Evolutionary conservation across 345 rosid genomes (phyloP).

Genomic region (Mercurialis annua): DNA sequence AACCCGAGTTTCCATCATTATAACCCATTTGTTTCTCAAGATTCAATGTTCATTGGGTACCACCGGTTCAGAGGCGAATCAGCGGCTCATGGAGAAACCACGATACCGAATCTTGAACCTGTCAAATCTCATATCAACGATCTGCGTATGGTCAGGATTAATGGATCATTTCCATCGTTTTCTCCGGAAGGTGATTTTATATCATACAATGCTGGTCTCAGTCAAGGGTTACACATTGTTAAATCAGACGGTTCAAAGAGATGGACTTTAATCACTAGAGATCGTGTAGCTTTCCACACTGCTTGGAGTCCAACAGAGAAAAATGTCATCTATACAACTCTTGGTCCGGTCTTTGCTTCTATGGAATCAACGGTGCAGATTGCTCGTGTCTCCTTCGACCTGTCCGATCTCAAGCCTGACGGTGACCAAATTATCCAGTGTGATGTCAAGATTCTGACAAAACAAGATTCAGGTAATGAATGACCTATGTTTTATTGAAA

Average conservation of each 20-base stretch:
- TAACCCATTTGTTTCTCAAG: conserved; percentile 67
- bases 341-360: conserved; percentile 73
- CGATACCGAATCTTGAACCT: conserved; percentile 59
- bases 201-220: conserved; percentile 53
- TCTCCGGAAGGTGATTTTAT: conserved; percentile 61
- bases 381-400: conserved; percentile 61
- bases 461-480: conserved; percentile 68
- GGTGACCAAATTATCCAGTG: conserved; percentile 43
- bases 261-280: conserved; percentile 63
- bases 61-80: conserved; percentile 82
- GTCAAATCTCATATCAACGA: conserved; percentile 53
- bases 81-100: conserved; percentile 41
- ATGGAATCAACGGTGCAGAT: conserved; percentile 57
- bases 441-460: conserved; percentile 63
- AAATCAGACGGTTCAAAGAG: conserved; percentile 71
- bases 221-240: conserved; percentile 47
- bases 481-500: too few species aligned
- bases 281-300: conserved; percentile 66
- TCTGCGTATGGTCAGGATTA: conserved; percentile 53
- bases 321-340: conserved; percentile 62
- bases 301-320: conserved; percentile 80
- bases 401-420: conserved; percentile 35
- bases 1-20: conserved; percentile 75
- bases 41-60: conserved; percentile 55
- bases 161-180: conserved; percentile 69